Base-by-base conservation (phyloP, 2,329 filamentous ascomycete genomes). In the Tetracladium maxilliforme region DNA sequence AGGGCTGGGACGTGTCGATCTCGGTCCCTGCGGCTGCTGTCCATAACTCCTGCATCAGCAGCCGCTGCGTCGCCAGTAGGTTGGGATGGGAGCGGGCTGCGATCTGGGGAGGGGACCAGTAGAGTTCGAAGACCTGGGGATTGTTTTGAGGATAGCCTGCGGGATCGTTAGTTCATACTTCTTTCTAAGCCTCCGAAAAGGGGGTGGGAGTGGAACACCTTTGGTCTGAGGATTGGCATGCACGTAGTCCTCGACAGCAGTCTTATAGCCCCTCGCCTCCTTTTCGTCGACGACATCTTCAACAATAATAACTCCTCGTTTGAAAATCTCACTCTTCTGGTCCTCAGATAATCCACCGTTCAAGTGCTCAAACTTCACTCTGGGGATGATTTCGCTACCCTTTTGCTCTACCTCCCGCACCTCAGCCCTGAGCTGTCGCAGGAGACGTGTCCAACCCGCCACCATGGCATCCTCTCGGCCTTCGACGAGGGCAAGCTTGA, bases 101-200 rank as follows among this genome's bases (percentile, higher is more conserved):
- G 21, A 78, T 53, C 43, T 86, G 79, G 2, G 73, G 56, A 2
- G 59, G 57, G 0, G 74, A 76, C 77, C 77, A 83, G 49, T 83
- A 84, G 2, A 84, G 53, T 43, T 83, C 78, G 39, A 69, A 81
- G 6, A 84, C 76, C 22, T 78, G 70, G 0, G 75, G 76, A 21
- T 72, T 60, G 22, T 74, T 52, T 0, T 61, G 47, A 1, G 76
- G 79, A 33, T 80, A 84, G 3, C 70, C 76, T 21, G 5, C 11
- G 7, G n/a, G 7, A 6, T 3, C 14, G n/a, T n/a, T n/a, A n/a
- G n/a, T n/a, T n/a, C 25, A 25, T 24, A 12, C 10, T 18, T 25
- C 21, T 7, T 28, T 5, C 12, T 13, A 7, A 6, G 9, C n/a
- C 14, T 14, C 4, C 8, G 8, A 4, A n/a, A 13, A 10, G 10